Percentiles rank a stretch among this genome's conserved stretches.
Evolutionary conservation across 2,329 filamentous ascomycete species (phyloP).

Genomic region (Aspergillus bombycis): DNA sequence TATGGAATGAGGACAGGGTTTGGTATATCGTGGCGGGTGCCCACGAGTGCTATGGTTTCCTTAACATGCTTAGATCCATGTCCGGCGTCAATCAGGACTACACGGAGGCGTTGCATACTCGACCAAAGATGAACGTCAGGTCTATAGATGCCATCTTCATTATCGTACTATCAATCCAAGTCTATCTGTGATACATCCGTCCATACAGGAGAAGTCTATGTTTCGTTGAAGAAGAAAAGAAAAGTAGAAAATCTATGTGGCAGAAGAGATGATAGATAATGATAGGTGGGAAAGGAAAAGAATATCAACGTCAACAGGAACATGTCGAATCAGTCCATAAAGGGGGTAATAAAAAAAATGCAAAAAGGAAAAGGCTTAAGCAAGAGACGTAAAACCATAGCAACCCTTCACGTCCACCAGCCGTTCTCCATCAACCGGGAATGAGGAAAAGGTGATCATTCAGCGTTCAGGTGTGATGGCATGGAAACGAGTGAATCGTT

Average conservation of each 20-base stretch:
- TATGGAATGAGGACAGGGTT: too few species aligned
- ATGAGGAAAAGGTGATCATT: background rate
- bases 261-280: constrained; percentile 3
- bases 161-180: background rate
- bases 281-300: background rate
- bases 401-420: background rate
- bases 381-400: constrained; percentile 3
- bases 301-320: constrained; percentile 1
- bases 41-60: too few species aligned
- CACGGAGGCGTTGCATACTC: background rate
- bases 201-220: constrained; percentile 7
- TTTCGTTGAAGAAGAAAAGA: background rate
- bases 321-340: background rate
- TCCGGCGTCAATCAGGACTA: background rate
- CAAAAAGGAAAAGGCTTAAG: background rate
- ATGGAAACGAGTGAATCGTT: background rate
- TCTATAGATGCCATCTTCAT: background rate
- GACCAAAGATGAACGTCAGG: background rate
- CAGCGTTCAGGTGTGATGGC: background rate
- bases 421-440: background rate
- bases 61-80: too few species aligned
- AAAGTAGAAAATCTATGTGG: background rate
- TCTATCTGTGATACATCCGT: background rate
- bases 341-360: background rate
- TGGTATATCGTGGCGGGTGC: too few species aligned